Conservation (phyloP, 2,329 filamentous ascomycete genomes). For the Aspergillus ibericus region DNA sequence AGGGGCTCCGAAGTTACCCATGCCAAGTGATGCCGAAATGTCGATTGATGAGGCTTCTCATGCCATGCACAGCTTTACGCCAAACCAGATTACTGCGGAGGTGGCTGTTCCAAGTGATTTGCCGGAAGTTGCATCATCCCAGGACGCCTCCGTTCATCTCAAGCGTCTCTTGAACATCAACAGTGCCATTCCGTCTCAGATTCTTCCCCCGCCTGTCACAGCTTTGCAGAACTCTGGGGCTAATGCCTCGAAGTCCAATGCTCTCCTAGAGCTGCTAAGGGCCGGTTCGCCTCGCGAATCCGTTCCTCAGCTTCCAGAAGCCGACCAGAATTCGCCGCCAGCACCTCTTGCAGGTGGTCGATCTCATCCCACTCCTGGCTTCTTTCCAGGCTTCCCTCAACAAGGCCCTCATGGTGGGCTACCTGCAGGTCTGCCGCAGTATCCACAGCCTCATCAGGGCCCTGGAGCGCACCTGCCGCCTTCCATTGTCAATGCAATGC, state of each 20-base stretch:
- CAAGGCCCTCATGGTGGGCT: slow-evolving; percentile 27
- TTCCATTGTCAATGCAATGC: slow-evolving; percentile 8
- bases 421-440: slow-evolving; percentile 31
- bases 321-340: slow-evolving; percentile 57
- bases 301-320: slow-evolving; percentile 24
- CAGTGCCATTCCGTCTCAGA: slow-evolving; percentile 15
- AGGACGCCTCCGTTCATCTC: slow-evolving; percentile 53
- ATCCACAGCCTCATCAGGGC: slow-evolving; percentile 17
- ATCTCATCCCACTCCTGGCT: slow-evolving; percentile 52
- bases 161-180: slow-evolving; percentile 50
- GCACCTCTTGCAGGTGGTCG: slow-evolving; percentile 51
- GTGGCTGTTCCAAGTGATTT: slow-evolving; percentile 38
- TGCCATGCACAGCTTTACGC: slow-evolving; percentile 20
- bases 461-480: slow-evolving; percentile 15
- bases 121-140: slow-evolving; percentile 39
- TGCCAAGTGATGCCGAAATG: slow-evolving; percentile 49
- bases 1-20: slow-evolving; percentile 43
- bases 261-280: slow-evolving; percentile 58
- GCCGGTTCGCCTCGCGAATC: slow-evolving; percentile 37
- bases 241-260: slow-evolving; percentile 49
- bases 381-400: slow-evolving; percentile 41
- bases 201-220: slow-evolving; percentile 10
- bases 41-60: slow-evolving; percentile 60
- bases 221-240: slow-evolving; percentile 23
- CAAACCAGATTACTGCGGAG: slow-evolving; percentile 21